Conservation (phyloP, 2,329 filamentous ascomycete genomes). For the Sphaerulina vaccinii region DNA sequence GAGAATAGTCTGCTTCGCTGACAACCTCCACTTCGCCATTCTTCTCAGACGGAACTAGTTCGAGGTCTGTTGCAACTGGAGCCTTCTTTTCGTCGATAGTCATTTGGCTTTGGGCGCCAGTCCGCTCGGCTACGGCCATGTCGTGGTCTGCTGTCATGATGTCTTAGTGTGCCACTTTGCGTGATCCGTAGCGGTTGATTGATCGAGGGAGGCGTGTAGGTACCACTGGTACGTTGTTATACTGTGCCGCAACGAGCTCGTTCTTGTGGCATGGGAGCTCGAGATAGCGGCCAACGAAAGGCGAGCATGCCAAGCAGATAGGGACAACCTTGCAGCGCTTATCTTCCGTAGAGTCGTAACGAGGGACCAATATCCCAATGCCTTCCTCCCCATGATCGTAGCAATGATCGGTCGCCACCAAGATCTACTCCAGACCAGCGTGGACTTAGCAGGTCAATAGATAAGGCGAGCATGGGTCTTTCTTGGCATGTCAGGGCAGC, state of each 20-base stretch:
- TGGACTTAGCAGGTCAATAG: background rate
- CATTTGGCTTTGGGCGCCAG: background rate
- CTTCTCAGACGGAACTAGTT: slow-evolving; percentile 14
- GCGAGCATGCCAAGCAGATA: slow-evolving; percentile 15
- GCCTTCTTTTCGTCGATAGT: slow-evolving; percentile 17
- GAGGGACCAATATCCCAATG: background rate
- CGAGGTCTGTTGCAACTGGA: slow-evolving; percentile 14
- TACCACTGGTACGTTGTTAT: no score
- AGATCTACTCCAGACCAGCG: background rate
- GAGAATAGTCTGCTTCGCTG: slow-evolving; percentile 30
- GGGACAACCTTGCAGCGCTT: background rate
- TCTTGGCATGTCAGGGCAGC: background rate
- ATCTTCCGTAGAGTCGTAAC: background rate
- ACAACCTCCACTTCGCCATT: slow-evolving; percentile 24
- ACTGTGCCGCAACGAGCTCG: no score
- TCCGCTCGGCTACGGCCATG: background rate
- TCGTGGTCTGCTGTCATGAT: background rate
- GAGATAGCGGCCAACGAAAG: slow-evolving; percentile 10
- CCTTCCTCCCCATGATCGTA: background rate
- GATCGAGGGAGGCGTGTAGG: background rate
- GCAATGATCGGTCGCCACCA: background rate
- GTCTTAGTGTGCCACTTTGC: background rate
- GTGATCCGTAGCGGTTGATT: background rate
- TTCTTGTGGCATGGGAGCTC: background rate
- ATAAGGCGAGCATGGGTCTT: no score